Base-by-base conservation (phyloP, 805 yeast species). In the Saitoella complicata region DNA sequence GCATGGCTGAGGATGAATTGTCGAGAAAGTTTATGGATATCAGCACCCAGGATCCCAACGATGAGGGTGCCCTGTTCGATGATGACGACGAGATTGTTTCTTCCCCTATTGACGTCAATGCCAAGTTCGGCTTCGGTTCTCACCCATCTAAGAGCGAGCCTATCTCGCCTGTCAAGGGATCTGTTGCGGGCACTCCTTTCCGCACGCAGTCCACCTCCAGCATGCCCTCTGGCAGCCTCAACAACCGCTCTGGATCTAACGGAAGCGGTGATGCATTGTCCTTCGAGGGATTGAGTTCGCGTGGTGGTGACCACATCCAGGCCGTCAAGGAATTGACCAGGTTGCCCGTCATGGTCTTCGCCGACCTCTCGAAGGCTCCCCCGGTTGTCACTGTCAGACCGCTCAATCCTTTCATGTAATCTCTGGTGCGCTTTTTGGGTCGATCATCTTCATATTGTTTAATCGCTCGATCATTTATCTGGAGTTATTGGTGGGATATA, bases 311-410 rank as follows among this genome's bases (percentile, higher is more conserved):
- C 30, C 69, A 68, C 55, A 72, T 91, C 41, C 97, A 91, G 66
- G 94, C 83, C 56, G 78, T 88, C 43, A 70, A 73, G 49, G 88
- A 83, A 55, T 65, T 87, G 55, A 71, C 71, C 42, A 78, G 76
- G 53, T 80, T 88, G 41, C 97, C 97, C 7, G 76, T 88, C 32
- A 66, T 88, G 49, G 68, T 91, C 51, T 71, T 95, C 55, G 85
- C 95, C 0, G 97, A 87, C 59, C 75, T 86, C 43, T 96, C 95
- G 42, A 85, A 85, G 87, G 88, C 95, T 2, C 68, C 88, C 44
- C 98, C 98, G 11, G 88, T 96, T 60, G 70, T 88, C 54, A 84
- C 95, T 3, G 95, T 91, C 10, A 73, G 95, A 55, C 81, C 88
- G 6, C 67, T 87, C 57, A 88, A 88, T 56, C 98, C 98, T 32